Conservation (phyloP, 2,329 filamentous ascomycete genomes). For the Claviceps sorghi region DNA sequence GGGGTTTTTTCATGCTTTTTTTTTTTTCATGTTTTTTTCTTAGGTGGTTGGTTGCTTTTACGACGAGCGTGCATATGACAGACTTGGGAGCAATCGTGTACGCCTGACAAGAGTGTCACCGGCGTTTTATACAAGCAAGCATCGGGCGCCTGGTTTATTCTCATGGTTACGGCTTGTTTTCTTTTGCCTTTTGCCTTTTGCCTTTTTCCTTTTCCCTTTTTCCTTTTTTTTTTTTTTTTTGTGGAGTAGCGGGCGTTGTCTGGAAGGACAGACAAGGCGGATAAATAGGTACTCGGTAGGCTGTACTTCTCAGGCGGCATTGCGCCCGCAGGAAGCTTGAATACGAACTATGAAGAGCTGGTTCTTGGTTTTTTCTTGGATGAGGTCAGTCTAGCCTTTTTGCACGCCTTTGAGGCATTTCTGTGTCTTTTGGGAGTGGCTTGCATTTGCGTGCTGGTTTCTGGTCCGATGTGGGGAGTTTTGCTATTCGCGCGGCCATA, state of each 20-base stretch:
- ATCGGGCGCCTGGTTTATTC: slow-evolving; percentile 6
- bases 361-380: not conserved
- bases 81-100: not conserved
- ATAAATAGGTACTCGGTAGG: not conserved
- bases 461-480: no score
- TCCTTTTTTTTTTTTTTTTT: not conserved
- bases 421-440: not conserved
- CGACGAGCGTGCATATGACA: not conserved
- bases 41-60: not conserved
- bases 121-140: slow-evolving; percentile 14
- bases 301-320: not conserved
- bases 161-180: not conserved
- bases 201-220: not conserved
- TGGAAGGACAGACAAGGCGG: not conserved
- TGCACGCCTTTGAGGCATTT: no score
- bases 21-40: not conserved
- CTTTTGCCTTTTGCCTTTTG: not conserved
- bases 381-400: no score
- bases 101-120: slow-evolving; percentile 2
- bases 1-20: not conserved
- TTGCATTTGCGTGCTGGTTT: no score
- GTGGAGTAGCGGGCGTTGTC: no score
- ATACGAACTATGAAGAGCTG: not conserved
- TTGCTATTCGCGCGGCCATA: no score
- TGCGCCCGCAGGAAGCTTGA: not conserved